These are phyloP conservation scores for Leucocoprinus sp. DNA, from an alignment of 768 basidiomycete genomes.

Conservation along the genomic window DNA sequence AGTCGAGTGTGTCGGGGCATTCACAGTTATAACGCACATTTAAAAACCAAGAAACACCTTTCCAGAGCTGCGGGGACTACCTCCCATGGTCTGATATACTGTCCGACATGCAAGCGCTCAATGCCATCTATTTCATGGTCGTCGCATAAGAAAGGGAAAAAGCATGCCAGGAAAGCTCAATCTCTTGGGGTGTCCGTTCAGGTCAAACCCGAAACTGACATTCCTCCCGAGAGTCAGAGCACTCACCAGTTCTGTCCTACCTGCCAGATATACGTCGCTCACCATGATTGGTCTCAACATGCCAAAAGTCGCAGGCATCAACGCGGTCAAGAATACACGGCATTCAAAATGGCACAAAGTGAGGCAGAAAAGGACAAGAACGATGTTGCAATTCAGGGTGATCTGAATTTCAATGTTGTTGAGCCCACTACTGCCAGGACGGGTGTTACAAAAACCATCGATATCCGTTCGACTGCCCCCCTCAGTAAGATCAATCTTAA, in stretches of 20 bases:
- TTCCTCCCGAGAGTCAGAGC: neutral
- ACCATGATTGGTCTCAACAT: neutral
- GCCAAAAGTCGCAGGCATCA: neutral
- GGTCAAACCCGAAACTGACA: slow-evolving; percentile 1
- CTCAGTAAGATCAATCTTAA: slow-evolving; percentile 20
- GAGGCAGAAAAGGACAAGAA: slow-evolving; percentile 50
- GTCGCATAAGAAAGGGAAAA: slow-evolving; percentile 1
- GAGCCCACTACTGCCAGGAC: slow-evolving; percentile 24
- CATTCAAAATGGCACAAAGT: slow-evolving; percentile 33
- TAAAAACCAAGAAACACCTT: slow-evolving; percentile 8
- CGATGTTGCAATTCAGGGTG: slow-evolving; percentile 35
- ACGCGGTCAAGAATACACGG: neutral
- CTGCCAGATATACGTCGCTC: neutral
- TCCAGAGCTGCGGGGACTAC: neutral
- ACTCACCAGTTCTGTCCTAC: neutral
- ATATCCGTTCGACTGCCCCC: slow-evolving; percentile 22
- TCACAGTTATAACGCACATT: slow-evolving; percentile 19
- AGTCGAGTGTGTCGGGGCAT: slow-evolving; percentile 21
- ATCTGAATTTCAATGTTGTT: slow-evolving; percentile 44
- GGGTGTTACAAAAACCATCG: slow-evolving; percentile 6
- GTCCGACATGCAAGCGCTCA: neutral
- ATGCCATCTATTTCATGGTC: neutral
- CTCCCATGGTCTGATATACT: neutral
- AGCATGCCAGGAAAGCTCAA: neutral
- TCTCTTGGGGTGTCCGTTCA: neutral